phyloP scores from a whole-genome alignment of 2,329 filamentous ascomycete genomes.

The Macrophomina pseudophaseolina region DNA sequence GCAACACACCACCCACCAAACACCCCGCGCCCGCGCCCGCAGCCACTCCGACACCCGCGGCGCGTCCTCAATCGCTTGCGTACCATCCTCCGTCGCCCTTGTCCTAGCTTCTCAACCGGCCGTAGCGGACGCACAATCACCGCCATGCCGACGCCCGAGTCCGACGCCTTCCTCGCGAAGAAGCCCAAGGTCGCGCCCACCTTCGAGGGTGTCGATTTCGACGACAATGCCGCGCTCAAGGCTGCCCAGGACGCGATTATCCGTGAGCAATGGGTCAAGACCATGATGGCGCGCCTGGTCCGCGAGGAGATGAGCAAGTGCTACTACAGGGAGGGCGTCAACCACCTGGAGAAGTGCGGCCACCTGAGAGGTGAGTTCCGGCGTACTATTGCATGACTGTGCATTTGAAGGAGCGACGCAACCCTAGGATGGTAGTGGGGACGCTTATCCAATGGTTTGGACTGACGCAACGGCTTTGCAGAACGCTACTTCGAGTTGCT shows the following conservation, averaged over 20 bases:
- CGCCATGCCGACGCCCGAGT: constrained; percentile 82
- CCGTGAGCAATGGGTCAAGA: constrained; percentile 85
- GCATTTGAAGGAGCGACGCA: neutral
- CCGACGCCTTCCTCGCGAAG: constrained; percentile 78
- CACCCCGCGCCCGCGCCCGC: constrained; percentile 4
- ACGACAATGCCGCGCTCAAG: constrained; percentile 81
- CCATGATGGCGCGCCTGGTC: constrained; percentile 86
- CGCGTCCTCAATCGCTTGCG: constrained; percentile 14
- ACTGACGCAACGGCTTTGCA: constrained; percentile 43
- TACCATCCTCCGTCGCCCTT: neutral
- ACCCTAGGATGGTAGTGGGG: neutral
- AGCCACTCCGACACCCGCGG: neutral
- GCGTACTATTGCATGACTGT: neutral
- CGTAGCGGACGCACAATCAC: constrained; percentile 23
- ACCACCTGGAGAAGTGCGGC: constrained; percentile 88
- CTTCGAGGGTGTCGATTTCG: constrained; percentile 86
- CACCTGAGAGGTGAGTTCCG: constrained; percentile 72
- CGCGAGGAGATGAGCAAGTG: constrained; percentile 85
- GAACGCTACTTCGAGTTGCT: constrained; percentile 81
- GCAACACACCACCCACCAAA: neutral
- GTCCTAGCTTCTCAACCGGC: neutral
- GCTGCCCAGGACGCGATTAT: constrained; percentile 82
- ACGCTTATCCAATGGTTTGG: constrained; percentile 3
- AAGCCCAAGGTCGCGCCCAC: constrained; percentile 82
- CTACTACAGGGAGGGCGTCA: constrained; percentile 82